Evolutionary conservation across 768 basidiomycete species (phyloP), one percentile per base, ranked within the genome.

Genomic region (Phaeolepiota aurea): DNA sequence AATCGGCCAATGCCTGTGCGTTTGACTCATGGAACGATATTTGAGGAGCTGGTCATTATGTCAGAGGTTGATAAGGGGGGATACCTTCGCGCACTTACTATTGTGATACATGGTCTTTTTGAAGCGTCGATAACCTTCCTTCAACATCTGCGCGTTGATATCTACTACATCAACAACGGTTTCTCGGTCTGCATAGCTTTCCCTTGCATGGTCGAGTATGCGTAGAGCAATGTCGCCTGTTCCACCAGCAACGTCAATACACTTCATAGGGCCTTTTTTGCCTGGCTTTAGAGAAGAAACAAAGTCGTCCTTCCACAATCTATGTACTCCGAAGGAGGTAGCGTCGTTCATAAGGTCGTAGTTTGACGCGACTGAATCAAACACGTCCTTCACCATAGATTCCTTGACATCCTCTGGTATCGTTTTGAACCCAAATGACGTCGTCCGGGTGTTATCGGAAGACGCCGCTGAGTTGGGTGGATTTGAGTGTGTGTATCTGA

Each of bases 301-400:
- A 54, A 88, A 87, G 13, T 80, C 71, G 59, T 98, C 92, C 63
- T 98, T 99, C 96, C 96, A 99, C 16, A 99, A 66, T 40, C 96
- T 76, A 56, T 98, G 96, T 7, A 98, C 82, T 23, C 96, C 96
- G 46, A 98, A 64, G 2, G 96, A 98, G 61, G 92, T 87, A n/a
- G 92, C 89, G 56, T 98, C 96, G 69, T 99, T 99, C 94, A 99
- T 96, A 31, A 97, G 61, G 62, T 98, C 96, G 64, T 99, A 99
- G 33, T 76, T 84, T 23, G 88, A 84, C 32, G 96, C 92, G 43
- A 99, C 96, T 4, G 89, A 94, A 54, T 88, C 81, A 64, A 99
- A 99, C 38, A 99, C 93, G 48, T 76, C 76, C 53, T 87, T 89
- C 46, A 99, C 96, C 34, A 98, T 72, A 2, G 74, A 65, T 64